Evolutionary conservation across 139 green algal species (phyloP).

Genomic region (Diplosphaera chodatii): DNA sequence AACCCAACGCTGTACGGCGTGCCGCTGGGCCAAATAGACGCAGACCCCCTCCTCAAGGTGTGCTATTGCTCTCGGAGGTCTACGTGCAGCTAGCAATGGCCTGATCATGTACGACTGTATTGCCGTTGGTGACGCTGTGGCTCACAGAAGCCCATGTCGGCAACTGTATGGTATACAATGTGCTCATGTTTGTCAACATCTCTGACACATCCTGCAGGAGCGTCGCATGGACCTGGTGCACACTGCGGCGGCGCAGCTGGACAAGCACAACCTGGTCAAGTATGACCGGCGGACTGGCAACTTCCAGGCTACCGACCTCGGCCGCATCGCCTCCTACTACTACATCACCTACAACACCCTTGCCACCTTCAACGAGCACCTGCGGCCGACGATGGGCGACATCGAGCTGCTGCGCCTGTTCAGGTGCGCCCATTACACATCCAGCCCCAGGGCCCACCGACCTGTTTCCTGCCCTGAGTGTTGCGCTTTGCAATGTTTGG

Average conservation of each 20-base stretch:
- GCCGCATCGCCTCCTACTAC: slow-evolving; percentile 95
- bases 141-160: no score
- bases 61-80: no score
- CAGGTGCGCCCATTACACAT: slow-evolving; percentile 73
- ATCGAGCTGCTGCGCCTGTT: slow-evolving; percentile 98
- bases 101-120: no score
- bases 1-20: slow-evolving; percentile 90
- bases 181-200: no score
- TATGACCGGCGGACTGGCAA: slow-evolving; percentile 87
- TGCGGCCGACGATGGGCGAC: slow-evolving; percentile 94
- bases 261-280: slow-evolving; percentile 86
- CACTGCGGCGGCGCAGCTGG: slow-evolving; percentile 76
- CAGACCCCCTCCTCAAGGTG: slow-evolving; percentile 71
- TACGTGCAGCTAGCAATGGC: no score
- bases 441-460: no score
- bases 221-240: slow-evolving; percentile 88
- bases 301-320: slow-evolving; percentile 86
- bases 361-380: slow-evolving; percentile 92
- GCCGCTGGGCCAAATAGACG: slow-evolving; percentile 57
- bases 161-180: no score
- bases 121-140: no score
- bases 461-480: no score
- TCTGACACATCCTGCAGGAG: no score
- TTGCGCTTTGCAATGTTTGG: no score
- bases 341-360: slow-evolving; percentile 94